Evolutionary conservation across 108 stramenopile genomes (phyloP), one percentile per base, ranked within the genome.

Genomic region (Asterionellopsis glacialis): DNA sequence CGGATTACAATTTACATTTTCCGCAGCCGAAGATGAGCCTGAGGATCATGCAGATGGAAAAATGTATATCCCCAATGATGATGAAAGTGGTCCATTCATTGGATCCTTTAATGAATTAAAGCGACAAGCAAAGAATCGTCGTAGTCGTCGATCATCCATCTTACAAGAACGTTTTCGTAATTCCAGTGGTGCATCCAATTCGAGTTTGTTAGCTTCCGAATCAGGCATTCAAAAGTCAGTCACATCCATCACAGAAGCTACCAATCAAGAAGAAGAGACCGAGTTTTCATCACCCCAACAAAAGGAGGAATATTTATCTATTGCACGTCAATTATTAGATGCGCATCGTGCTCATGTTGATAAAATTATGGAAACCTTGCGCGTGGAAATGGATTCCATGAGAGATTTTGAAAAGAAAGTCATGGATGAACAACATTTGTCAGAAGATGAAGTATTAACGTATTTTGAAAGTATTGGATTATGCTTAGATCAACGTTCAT

Each of bases 401-500:
- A 53, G 74, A 23, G 85, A 86, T 41, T 80, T 93, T 69, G 86
- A 89, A 62, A 64, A 64, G 15, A 39, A n/a, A 22, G 9, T 40
- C 4, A 23, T 49, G 47, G 6, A 54, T 6, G 53, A 26, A 2
- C 12, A 61, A 42, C 2, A 33, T 5, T 42, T 76, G 16, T 74
- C 79, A 0, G 86, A 89, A 70, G 88, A 87, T 11, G 82, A 89
- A 70, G 88, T 93, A 18, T 69, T 85, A 45, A 79, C 84, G 55
- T 93, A 93, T 60, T 89, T 89, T 74, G 91, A 93, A 73, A 72
- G 76, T 41, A 68, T 93, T 0, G 82, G 76, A 38, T 50, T 81
- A 11, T 87, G 82, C 68, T 69, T 88, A 5, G 88, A 89, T 43
- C 62, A 81, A 48, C 72, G 88, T 23, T 61, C 68, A 26, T 61